Conservation (phyloP, 805 yeast genomes). For the Candida ortonii region DNA sequence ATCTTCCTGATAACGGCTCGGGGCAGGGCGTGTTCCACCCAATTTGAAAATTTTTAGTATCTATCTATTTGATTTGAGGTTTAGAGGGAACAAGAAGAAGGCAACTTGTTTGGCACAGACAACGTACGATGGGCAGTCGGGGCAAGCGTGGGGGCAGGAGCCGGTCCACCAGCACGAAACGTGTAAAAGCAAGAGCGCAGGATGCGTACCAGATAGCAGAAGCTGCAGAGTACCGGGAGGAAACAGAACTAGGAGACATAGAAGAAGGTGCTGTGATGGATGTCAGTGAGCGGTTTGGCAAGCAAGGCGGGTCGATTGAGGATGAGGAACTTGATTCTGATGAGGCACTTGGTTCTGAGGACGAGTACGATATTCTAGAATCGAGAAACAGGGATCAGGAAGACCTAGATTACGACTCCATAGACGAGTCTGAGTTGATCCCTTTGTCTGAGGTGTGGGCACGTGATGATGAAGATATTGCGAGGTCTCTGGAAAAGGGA, state of each 20-base stretch:
- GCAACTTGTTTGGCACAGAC: no score
- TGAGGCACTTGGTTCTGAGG: slow-evolving; percentile 83
- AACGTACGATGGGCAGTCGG: no score
- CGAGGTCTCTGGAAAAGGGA: slow-evolving; percentile 23
- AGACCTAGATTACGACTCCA: slow-evolving; percentile 65
- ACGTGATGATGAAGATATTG: slow-evolving; percentile 56
- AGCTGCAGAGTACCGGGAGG: slow-evolving; percentile 14
- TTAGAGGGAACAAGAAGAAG: no score
- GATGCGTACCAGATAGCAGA: slow-evolving; percentile 32
- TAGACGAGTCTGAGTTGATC: slow-evolving; percentile 72
- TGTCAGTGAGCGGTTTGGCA: slow-evolving; percentile 33
- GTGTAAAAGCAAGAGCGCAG: slow-evolving; percentile 20
- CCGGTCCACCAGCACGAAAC: slow-evolving; percentile 17
- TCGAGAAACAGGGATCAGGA: slow-evolving; percentile 53
- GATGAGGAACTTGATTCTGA: slow-evolving; percentile 57
- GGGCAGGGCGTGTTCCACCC: no score
- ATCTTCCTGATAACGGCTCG: no score
- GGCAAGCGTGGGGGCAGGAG: slow-evolving; percentile 10
- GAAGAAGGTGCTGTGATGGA: slow-evolving; percentile 30
- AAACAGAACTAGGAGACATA: slow-evolving; percentile 10
- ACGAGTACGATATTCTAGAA: slow-evolving; percentile 58
- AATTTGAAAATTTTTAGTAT: no score
- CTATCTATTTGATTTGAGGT: no score
- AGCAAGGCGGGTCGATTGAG: slow-evolving; percentile 32
- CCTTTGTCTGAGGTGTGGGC: slow-evolving; percentile 91